Evolutionary conservation across 139 green algal genomes (phyloP), one percentile per base, ranked within the genome.

Genomic region (Chlorella sp.): DNA sequence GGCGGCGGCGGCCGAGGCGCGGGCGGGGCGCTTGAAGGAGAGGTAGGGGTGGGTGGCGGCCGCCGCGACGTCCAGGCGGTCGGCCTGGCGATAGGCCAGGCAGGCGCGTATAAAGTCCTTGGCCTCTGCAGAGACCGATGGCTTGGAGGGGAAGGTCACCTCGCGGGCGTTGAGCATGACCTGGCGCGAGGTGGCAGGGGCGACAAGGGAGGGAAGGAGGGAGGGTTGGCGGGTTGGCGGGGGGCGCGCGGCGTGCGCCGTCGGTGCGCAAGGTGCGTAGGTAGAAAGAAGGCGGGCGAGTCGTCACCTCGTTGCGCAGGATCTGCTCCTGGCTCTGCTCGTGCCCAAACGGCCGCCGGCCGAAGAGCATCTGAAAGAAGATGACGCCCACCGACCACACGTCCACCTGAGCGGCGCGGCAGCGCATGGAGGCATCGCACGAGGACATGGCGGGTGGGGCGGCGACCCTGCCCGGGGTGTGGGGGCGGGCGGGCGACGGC

Each of bases 321-420:
- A 98, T 95, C 65, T 91, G 81, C 85, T 97, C 93, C 85, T 97
- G 92, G 31, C 53, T 77, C 62, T 78, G 66, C 36, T 84, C 87
- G 74, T 93, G 82, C 29, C 91, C 85, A 91, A 97, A 99, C 11
- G 95, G 95, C 36, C 95, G 85, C 66, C 69, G 82, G 35, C 95
- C 94, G 76, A 91, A 98, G 76, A 99, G 85, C 93, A 98, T 94
- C 87, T 97, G 92, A 77, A 93, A 99, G 55, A 97, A 81, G 51
- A 99, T 96, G 46, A 99, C 91, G 19, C 95, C 95, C 58, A 88
- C 87, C 4, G 82, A 88, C 92, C 86, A 98, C 53, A 98, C 93
- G 74, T 98, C 95, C 70, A 98, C 87, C 87, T 92, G 77, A 48
- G n/a, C 1, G 6, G 42, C 15, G 25, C 15, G 64, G n/a, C 33